Conservation (phyloP, 257 asterid genomes). For the Gentiana macrophylla region DNA sequence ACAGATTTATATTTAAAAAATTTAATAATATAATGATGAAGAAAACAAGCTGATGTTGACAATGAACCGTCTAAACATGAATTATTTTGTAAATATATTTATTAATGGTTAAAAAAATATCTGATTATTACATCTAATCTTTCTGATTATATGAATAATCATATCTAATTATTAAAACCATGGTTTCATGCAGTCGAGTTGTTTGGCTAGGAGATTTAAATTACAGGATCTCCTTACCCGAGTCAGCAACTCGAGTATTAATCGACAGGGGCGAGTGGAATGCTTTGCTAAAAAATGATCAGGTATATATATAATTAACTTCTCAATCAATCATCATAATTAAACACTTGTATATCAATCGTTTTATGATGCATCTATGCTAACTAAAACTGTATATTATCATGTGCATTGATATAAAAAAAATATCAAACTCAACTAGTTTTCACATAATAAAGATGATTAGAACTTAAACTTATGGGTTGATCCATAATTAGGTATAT, state of each 20-base stretch:
- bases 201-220: conserved; percentile 60
- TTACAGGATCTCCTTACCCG: conserved; percentile 52
- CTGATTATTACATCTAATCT: not conserved
- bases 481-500: too few species aligned
- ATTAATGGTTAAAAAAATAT: not conserved
- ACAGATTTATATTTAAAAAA: not conserved
- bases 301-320: conserved; percentile 18
- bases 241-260: conserved; percentile 33
- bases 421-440: too few species aligned
- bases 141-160: too few species aligned
- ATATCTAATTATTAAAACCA: too few species aligned
- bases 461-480: too few species aligned
- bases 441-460: too few species aligned
- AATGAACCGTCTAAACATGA: not conserved
- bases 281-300: conserved; percentile 41
- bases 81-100: not conserved
- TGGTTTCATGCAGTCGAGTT: conserved; percentile 38
- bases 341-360: too few species aligned
- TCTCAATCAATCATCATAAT: not conserved
- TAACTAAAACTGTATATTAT: too few species aligned
- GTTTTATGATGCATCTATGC: too few species aligned
- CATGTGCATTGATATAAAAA: too few species aligned
- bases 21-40: too few species aligned
- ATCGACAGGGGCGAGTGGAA: conserved; percentile 38
- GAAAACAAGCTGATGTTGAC: conserved; percentile 3